Evolutionary conservation across 805 yeast species (phyloP), one percentile per base, ranked within the genome.

Genomic region (Metschnikowia koreensis): DNA sequence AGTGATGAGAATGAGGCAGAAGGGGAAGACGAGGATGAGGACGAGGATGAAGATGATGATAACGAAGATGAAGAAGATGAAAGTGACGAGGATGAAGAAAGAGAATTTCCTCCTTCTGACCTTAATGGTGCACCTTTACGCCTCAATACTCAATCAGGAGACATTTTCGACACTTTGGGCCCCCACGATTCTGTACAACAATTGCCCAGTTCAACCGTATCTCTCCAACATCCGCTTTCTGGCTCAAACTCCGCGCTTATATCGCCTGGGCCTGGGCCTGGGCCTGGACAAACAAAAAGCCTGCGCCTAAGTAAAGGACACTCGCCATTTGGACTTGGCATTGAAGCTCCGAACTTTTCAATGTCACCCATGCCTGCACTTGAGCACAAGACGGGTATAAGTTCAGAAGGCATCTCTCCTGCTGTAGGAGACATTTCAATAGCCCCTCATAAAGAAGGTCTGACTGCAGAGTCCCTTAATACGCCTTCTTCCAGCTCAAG

Each of bases 1-100:
- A 41, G 42, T 33, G 39, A 38, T 33, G 39, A 38, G 22, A 33
- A 42, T 38, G 44, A 38, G 6, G 41, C 31, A 38, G 54, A 44
- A 7, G 41, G 38, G 11, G 44, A 39, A 15, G 47, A 53, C 36
- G 59, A 46, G 7, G 54, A 54, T 15, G 56, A 47, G 11, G 49
- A 56, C 37, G 56, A 46, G 12, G 53, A 53, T 17, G 55, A 49
- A 11, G 48, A 57, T 38, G 43, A 41, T 16, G 52, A 50, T 12
- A 46, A 56, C 36, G 56, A 47, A 15, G 52, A 49, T 15, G 41
- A 46, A 10, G 50, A 47, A 38, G 36, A 41, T 38, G 50, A 73
- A 47, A 65, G 72, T 56, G 74, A 71, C 27, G 73, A 63, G 41
- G 80, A 76, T 47, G 79, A 74, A 41, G 54, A 46, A 27, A 41